Base-by-base conservation (phyloP, 2,329 filamentous ascomycete species). In the Cordyceps cicadae region DNA sequence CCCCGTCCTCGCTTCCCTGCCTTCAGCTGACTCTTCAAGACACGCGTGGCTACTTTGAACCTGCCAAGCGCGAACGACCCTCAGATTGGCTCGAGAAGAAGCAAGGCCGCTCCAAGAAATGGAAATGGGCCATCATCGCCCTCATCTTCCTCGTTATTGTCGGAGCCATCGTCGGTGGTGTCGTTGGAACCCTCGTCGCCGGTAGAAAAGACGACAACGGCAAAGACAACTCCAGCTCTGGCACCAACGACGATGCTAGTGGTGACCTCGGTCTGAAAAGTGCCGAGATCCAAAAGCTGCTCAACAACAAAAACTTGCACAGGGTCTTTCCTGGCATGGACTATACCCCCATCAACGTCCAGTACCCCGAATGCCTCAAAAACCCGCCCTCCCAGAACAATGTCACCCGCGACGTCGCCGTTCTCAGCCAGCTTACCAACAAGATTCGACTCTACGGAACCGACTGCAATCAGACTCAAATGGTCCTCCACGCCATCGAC, bases 401-500 rank as follows among this genome's bases (percentile, higher is more conserved):
- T 71, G 81, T 97, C 65, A 97, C 94, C 0, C 86, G 90, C 58
- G 93, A 97, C 71, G 78, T 97, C 62, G 93, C 94, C 1, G 87
- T 97, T 11, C 84, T 97, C 56, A 92, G 89, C 14, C 92, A 96
- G 71, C 79, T 97, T 49, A 96, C 92, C 62, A 92, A 96, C 71
- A 87, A 86, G 3, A 83, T 97, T 53, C 87, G 93, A 8, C 80
- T 97, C 1, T 97, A 97, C 71, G 93, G 93, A 54, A 97, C 91
- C 14, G 93, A 97, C 76, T 97, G 93, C 81, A 97, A 97, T 74
- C 93, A 97, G 75, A 97, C 93, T 0, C 84, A 96, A 73, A 94
- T 97, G 89, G 84, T 95, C 0, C 78, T 97, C 9, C 87, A 94
- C 67, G 87, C 92, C 21, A 87, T 97, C 67, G 80, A 89, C 61